These are phyloP conservation scores for Zymoseptoria brevis DNA, from an alignment of 2,329 filamentous ascomycete genomes.

Conservation along the genomic window DNA sequence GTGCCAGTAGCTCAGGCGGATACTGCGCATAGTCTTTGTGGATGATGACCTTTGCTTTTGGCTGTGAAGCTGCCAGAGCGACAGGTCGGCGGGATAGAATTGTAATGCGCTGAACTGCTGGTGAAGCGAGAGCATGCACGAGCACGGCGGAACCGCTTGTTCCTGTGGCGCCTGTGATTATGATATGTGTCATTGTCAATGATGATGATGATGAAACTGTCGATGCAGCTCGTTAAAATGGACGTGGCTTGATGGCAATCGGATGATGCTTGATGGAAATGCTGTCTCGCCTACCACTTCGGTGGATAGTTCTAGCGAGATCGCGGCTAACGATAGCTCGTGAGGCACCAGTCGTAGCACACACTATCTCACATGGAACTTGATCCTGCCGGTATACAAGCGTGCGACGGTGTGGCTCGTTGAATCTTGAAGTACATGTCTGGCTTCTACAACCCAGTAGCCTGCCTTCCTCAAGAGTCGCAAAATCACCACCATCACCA, in stretches of 20 bases:
- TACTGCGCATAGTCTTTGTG: slow-evolving; percentile 61
- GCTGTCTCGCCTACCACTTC: no score
- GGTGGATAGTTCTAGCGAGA: not conserved
- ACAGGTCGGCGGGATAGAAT: slow-evolving; percentile 61
- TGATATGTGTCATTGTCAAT: slow-evolving; percentile 30
- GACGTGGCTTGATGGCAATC: not conserved
- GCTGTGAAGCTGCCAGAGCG: slow-evolving; percentile 52
- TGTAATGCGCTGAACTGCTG: slow-evolving; percentile 55
- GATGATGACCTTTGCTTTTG: slow-evolving; percentile 57
- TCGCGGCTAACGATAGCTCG: not conserved
- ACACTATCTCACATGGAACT: not conserved
- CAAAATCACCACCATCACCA: not conserved
- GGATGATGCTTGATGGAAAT: not conserved
- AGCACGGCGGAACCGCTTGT: slow-evolving; percentile 35
- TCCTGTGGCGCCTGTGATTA: slow-evolving; percentile 40
- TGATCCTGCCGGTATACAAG: not conserved
- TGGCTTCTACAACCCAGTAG: not conserved
- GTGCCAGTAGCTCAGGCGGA: slow-evolving; percentile 47
- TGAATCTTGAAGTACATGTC: not conserved
- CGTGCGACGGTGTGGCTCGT: not conserved
- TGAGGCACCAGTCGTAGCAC: not conserved
- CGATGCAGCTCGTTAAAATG: not conserved
- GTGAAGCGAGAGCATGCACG: slow-evolving; percentile 29
- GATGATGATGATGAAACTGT: not conserved
- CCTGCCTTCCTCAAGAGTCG: no score